Conservation (phyloP, 495 filamentous ascomycete species). For the Neurospora tetraspora region DNA sequence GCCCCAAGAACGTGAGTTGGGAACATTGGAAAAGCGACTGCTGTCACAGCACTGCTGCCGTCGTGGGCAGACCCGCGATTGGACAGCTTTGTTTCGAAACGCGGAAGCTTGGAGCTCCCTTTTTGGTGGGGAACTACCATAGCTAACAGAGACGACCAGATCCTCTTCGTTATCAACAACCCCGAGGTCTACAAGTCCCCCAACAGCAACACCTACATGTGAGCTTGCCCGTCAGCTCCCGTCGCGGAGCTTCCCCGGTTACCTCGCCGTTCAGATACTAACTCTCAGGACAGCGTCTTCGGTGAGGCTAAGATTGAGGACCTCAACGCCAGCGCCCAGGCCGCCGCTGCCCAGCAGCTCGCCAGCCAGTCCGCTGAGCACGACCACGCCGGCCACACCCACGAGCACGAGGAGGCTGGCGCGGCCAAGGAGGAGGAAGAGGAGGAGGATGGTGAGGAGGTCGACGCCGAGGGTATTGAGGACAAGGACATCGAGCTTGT, state of each 20-base stretch:
- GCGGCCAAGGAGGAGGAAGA: constrained; percentile 70
- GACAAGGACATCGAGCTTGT: constrained; percentile 98
- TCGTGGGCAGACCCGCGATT: neutral
- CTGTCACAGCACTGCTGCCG: neutral
- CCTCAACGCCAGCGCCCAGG: constrained; percentile 93
- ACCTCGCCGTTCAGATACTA: neutral
- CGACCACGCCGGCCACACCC: constrained; percentile 47
- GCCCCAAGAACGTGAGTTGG: constrained; percentile 90
- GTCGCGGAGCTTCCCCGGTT: neutral
- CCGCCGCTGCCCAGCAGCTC: constrained; percentile 84
- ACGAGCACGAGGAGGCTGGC: constrained; percentile 62
- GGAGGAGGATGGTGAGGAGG: constrained; percentile 90
- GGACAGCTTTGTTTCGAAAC: neutral
- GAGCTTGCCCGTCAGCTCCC: constrained; percentile 26
- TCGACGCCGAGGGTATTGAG: constrained; percentile 87
- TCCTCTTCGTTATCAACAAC: constrained; percentile 98
- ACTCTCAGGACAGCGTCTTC: constrained; percentile 63
- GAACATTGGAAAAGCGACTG: neutral
- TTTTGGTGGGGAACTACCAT: neutral
- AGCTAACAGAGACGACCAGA: constrained; percentile 44
- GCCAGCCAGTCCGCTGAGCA: constrained; percentile 65
- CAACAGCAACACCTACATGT: constrained; percentile 99
- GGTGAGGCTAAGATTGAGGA: constrained; percentile 99
- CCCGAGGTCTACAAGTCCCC: constrained; percentile 99
- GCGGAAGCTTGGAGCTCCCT: neutral